These are phyloP conservation scores for Alloteropsis angusta DNA, from an alignment of 202 grass and related monocot genomes.

Conservation along the genomic window DNA sequence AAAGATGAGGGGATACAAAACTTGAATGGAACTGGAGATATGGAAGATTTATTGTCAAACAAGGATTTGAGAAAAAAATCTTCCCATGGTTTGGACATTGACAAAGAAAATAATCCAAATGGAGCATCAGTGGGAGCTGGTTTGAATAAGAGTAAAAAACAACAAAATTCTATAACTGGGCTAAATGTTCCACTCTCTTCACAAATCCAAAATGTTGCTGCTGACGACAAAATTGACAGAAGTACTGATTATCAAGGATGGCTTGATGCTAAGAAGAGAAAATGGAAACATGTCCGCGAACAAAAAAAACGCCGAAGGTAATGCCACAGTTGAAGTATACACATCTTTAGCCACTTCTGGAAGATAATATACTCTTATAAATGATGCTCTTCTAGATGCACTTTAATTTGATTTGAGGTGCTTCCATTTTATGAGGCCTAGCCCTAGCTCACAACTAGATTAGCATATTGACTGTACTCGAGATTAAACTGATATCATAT, in stretches of 20 bases:
- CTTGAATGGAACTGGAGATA: constrained; percentile 41
- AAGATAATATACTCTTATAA: neutral
- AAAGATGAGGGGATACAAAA: constrained; percentile 39
- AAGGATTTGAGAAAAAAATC: constrained; percentile 25
- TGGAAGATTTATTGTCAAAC: constrained; percentile 70
- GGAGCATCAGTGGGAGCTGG: constrained; percentile 36
- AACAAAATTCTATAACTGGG: constrained; percentile 26
- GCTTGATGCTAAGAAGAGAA: constrained; percentile 92
- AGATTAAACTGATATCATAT: neutral
- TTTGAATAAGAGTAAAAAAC: constrained; percentile 5
- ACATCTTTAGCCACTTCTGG: neutral
- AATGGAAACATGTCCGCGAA: constrained; percentile 69
- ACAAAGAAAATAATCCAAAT: constrained; percentile 56
- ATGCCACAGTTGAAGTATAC: constrained; percentile 2
- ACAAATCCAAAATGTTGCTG: constrained; percentile 33
- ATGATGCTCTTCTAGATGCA: neutral
- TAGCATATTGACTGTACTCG: neutral
- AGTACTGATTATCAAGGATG: constrained; percentile 78
- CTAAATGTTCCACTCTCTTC: constrained; percentile 26
- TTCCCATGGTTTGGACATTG: constrained; percentile 37
- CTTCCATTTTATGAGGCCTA: neutral
- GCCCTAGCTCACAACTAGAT: neutral
- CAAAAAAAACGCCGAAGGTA: constrained; percentile 77
- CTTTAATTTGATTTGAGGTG: constrained; percentile 1
- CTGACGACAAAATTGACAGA: constrained; percentile 45